Base-by-base conservation (phyloP, 2,329 filamentous ascomycete species). In the Botryosphaeria agaves region DNA sequence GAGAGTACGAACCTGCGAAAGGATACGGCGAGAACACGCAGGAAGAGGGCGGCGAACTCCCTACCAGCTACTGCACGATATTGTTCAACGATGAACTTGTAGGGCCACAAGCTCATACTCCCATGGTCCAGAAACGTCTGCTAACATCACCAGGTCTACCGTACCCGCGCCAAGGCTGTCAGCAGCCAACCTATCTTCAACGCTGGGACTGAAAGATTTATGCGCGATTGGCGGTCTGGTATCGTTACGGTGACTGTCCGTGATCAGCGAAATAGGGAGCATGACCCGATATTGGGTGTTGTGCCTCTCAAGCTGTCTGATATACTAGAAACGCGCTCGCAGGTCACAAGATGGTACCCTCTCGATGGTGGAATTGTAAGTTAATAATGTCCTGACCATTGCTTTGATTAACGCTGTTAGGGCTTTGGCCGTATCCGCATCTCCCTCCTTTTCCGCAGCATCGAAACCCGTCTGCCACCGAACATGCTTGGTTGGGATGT, bases 101-200 rank as follows among this genome's bases (percentile, higher is more conserved):
- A 52, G 42, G 58, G 45, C n/a, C n/a, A n/a, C n/a, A n/a, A n/a
- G n/a, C n/a, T n/a, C n/a, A n/a, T n/a, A n/a, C n/a, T n/a, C n/a
- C n/a, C n/a, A n/a, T n/a, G n/a, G n/a, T n/a, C n/a, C n/a, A n/a
- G n/a, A n/a, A 11, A 30, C 18, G 18, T 33, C 32, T 38, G 28
- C 18, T 37, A 40, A 37, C 40, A 28, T 34, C 15, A 21, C 27
- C 41, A 66, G 57, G 64, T 84, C 12, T 95, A 94, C 61, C 84
- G 87, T 46, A 95, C 87, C n/a, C 72, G 89, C 45, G 72, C 82
- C 20, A 95, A 98, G 61, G 85, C 85, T 3, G 79, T 92, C 5
- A 91, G 80, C 20, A 91, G 82, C 31, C 85, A 91, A 50, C 89
- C 89, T 2, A 94, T 95, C 39, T 95, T 93, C 66, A 94, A 95